These are phyloP conservation scores for Coemansia asiatica DNA, from an alignment of 192 early-diverging fungal species.

Conservation along the genomic window DNA sequence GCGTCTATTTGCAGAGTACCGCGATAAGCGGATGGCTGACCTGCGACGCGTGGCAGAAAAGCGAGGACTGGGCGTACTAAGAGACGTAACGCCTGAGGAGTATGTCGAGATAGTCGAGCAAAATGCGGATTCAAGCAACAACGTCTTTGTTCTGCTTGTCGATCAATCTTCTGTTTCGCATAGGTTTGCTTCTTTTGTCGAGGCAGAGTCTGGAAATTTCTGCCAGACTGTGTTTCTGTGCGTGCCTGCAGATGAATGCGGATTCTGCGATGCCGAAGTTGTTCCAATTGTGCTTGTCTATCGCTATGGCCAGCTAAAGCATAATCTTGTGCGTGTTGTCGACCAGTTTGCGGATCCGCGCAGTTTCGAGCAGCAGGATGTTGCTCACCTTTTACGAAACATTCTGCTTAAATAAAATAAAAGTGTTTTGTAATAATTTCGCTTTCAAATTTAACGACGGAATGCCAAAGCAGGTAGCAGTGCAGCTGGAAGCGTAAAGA, in stretches of 20 bases:
- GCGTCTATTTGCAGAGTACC: constrained; percentile 36
- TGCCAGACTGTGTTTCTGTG: constrained; percentile 31
- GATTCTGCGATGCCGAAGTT: constrained; percentile 29
- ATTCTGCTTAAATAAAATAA: constrained; percentile 10
- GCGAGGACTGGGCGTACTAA: constrained; percentile 14
- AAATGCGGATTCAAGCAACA: constrained; percentile 14
- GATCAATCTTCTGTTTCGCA: constrained; percentile 12
- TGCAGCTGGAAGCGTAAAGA: too few relatives aligned
- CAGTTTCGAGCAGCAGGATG: constrained; percentile 30
- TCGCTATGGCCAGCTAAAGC: constrained; percentile 30
- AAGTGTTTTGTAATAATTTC: too few relatives aligned
- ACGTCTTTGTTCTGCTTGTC: constrained; percentile 18
- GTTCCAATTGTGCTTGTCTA: constrained; percentile 44
- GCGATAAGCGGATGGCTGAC: constrained; percentile 25
- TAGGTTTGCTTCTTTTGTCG: constrained; percentile 21
- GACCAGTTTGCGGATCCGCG: constrained; percentile 20
- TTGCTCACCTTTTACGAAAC: constrained; percentile 14
- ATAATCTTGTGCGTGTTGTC: constrained; percentile 45
- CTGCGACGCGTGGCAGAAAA: constrained; percentile 11
- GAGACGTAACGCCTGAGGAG: constrained; percentile 29
- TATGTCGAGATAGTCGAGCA: constrained; percentile 47
- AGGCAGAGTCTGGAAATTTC: constrained; percentile 6
- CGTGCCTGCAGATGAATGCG: constrained; percentile 38
- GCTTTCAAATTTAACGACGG: too few relatives aligned
- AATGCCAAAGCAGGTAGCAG: too few relatives aligned